Evolutionary conservation across 73 alveolate species (phyloP), one percentile per base, ranked within the genome.

Genomic region (Stentor coeruleus): DNA sequence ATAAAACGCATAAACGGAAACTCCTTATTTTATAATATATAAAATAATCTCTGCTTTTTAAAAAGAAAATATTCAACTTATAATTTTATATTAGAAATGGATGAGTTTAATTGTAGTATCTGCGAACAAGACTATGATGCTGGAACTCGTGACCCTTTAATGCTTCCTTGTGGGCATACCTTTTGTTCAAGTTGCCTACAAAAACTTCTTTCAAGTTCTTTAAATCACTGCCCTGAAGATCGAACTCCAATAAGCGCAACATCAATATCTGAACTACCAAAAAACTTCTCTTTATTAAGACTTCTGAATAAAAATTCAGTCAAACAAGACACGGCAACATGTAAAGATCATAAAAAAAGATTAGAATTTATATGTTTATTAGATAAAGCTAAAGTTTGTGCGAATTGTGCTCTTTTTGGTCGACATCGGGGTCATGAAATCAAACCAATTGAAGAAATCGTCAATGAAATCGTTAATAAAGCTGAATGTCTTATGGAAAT

Each of bases 351-450:
- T 89, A 35, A 85, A 33, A 88, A 90, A 77, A 85, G 81, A 74
- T 82, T 95, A 55, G 99, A 95, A 81, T 91, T 93, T 57, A 91
- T 95, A 26, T 95, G 99, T 76, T 74, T 95, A 0, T 93, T 90
- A 74, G 99, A 95, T 74, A 72, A 88, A 55, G 89, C 88, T 37
- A 87, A 93, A 80, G 94, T 95, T 3, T 95, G 99, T 79, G 90
- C 98, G 3, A 89, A 91, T 83, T 95, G 99, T 60, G 98, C 99
- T 28, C 82, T 95, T 41, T 95, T 95, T 76, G 99, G 99, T 35
- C 59, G 57, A n/a, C 99, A 95, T 92, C 88, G 94, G 85, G 92
- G 93, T 37, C 99, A 95, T 84, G 96, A 95, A 74, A 91, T 95
- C 37, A 76, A 95, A 26, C 86, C 95, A 79, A 90, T 91, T 30